Evolutionary conservation across 2,329 filamentous ascomycete genomes (phyloP), one percentile per base, ranked within the genome.

Genomic region (Aureobasidium namibiae): DNA sequence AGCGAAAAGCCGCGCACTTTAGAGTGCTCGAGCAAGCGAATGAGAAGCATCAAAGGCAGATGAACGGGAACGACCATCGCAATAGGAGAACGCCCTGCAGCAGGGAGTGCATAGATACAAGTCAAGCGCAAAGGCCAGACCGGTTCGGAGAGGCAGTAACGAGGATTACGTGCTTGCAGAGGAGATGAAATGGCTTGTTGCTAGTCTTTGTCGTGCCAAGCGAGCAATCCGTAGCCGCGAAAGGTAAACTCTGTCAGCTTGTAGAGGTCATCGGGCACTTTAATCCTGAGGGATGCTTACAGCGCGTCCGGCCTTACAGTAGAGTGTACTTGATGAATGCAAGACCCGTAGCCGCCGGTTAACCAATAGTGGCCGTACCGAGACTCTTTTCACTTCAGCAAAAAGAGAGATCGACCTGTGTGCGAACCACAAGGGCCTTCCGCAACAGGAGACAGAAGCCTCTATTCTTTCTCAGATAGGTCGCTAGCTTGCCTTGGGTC

Each of bases 91-190:
- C 39, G 39, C 52, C 52, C 24, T 45, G 52, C 52, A 56, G 52
- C 39, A 45, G 52, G 36, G 52, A 44, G 52, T 56, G 52, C 52
- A 56, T 56, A 39, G n/a, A 13, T 36, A n/a, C 52, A 56, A 45
- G 52, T 56, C 39, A 44, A 36, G 52, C 14, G 10, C 39, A 36
- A 34, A 56, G 52, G 52, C 38, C 52, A 34, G 52, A 56, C 36
- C 38, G 50, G 50, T 42, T 41, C 11, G 14, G 14, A 23, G 26
- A 21, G n/a, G 2, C 39, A 44, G 26, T 18, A 24, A 26, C n/a
- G 39, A 56, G 13, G 39, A 56, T 56, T 44, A 34, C 52, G 52
- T 56, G 52, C 52, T 56, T 31, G 39, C 13, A 26, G 52, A 56
- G n/a, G 38, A 45, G 52, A 45, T 45, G 38, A 39, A 9, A 36